Percentiles rank a stretch among this genome's conserved stretches.
phyloP scores from a whole-genome alignment of 1,139 yeast genomes.

The Saccharomyces uvarum region DNA sequence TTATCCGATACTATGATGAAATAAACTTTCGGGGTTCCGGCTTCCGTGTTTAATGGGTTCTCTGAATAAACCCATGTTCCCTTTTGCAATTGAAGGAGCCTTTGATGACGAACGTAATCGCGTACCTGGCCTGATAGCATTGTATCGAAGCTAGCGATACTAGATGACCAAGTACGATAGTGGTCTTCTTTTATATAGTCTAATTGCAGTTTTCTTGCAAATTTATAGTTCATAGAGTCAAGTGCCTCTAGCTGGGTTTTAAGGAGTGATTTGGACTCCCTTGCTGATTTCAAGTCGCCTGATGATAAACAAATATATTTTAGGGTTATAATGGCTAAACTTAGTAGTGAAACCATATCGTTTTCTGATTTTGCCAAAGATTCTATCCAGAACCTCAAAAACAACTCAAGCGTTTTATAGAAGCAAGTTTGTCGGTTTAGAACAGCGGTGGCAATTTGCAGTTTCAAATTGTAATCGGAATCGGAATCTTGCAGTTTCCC shows the following conservation, averaged over 20 bases:
- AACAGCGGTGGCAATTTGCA: not conserved
- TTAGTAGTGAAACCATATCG: slow-evolving; percentile 30
- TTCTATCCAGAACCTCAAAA: slow-evolving; percentile 57
- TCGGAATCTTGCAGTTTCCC: slow-evolving; percentile 11
- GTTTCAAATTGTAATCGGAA: not conserved
- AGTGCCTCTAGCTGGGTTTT: slow-evolving; percentile 34
- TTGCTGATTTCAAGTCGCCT: slow-evolving; percentile 1
- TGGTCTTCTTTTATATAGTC: slow-evolving; percentile 35
- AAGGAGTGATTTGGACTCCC: slow-evolving; percentile 1
- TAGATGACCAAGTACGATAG: slow-evolving; percentile 32
- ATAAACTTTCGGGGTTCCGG: slow-evolving; percentile 37
- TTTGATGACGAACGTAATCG: slow-evolving; percentile 73
- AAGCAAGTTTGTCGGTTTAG: not conserved
- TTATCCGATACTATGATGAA: slow-evolving; percentile 69
- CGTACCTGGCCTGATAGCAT: slow-evolving; percentile 52
- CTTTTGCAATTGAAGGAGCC: slow-evolving; percentile 60
- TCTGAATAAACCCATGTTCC: slow-evolving; percentile 84
- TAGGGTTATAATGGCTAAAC: slow-evolving; percentile 20
- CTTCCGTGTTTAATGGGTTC: slow-evolving; percentile 44
- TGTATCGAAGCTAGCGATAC: slow-evolving; percentile 43
- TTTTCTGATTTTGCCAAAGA: slow-evolving; percentile 49
- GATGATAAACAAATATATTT: slow-evolving; percentile 10
- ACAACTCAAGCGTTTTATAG: slow-evolving; percentile 11
- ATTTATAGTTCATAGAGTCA: slow-evolving; percentile 40
- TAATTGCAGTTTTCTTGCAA: slow-evolving; percentile 52